A percentile compares a stretch with the other conserved stretches of the same genome.
Evolutionary conservation across 164 flowering plant genomes (phyloP).

Genomic region (Umbilicus rupestris): DNA sequence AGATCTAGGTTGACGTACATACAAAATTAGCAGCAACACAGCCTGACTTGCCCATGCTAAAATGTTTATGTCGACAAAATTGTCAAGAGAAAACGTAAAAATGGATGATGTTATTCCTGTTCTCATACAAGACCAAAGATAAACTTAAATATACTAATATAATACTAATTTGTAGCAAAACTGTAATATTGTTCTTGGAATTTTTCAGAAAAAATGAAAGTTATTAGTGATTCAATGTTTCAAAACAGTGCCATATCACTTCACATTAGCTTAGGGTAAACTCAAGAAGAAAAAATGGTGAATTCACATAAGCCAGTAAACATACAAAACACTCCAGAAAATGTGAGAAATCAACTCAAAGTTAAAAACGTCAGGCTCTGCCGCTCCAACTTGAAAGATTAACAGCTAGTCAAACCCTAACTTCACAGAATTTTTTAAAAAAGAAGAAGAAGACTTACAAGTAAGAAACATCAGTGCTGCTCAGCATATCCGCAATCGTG

Average conservation of each 20-base stretch:
- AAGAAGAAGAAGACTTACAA: slow-evolving; percentile 46
- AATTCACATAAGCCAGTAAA: background rate
- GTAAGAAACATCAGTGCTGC: slow-evolving; percentile 70
- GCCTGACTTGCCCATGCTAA: background rate
- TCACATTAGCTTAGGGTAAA: too few relatives aligned
- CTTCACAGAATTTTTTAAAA: background rate
- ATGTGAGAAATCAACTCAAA: background rate
- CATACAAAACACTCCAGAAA: background rate
- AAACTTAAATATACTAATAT: background rate
- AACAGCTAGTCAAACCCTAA: background rate
- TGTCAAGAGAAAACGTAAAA: background rate
- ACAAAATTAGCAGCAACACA: background rate
- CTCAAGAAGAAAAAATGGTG: background rate
- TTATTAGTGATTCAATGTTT: background rate
- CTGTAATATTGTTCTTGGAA: too few relatives aligned
- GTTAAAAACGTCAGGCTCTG: background rate
- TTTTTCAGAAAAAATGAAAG: background rate
- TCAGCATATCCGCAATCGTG: slow-evolving; percentile 69
- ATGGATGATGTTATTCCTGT: background rate
- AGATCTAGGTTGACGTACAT: background rate
- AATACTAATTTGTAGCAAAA: too few relatives aligned
- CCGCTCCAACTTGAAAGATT: background rate
- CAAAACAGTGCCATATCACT: background rate
- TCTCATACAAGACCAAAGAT: background rate
- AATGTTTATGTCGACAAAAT: too few relatives aligned